These are phyloP conservation scores for Saturnispora besseyi DNA, from an alignment of 805 yeast genomes.

Conservation along the genomic window DNA sequence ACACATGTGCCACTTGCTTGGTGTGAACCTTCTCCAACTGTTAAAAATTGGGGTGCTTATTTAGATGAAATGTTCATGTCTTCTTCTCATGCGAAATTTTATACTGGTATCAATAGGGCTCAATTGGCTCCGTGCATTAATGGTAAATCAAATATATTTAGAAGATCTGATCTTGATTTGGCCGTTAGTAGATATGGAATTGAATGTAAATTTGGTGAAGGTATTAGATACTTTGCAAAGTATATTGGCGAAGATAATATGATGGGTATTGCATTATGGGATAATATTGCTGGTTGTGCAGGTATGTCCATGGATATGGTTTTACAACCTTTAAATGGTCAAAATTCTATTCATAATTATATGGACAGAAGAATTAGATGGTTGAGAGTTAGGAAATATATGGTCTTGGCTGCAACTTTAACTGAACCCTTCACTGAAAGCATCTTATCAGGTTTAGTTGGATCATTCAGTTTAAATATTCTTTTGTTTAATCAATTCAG, in stretches of 20 bases:
- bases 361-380: constrained; percentile 66
- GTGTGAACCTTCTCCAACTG: constrained; percentile 13
- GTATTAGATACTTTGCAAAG: constrained; percentile 62
- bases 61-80: constrained; percentile 80
- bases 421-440: constrained; percentile 84
- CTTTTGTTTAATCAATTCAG: constrained; percentile 28
- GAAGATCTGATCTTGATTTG: constrained; percentile 53
- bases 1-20: constrained; percentile 74
- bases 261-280: constrained; percentile 85
- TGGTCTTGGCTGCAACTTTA: constrained; percentile 79
- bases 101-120: constrained; percentile 64
- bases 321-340: constrained; percentile 56
- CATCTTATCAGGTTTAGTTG: constrained; percentile 55
- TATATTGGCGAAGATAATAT: constrained; percentile 90
- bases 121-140: constrained; percentile 83
- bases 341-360: constrained; percentile 41
- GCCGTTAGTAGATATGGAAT: constrained; percentile 39
- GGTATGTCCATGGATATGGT: constrained; percentile 74
- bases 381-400: constrained; percentile 78
- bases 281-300: constrained; percentile 54
- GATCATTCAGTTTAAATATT: constrained; percentile 48
- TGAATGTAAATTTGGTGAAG: constrained; percentile 29
- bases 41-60: constrained; percentile 45
- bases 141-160: constrained; percentile 78
- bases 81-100: constrained; percentile 80